Conservation (phyloP, 192 early-diverging fungal species). For the Geranomyces variabilis region DNA sequence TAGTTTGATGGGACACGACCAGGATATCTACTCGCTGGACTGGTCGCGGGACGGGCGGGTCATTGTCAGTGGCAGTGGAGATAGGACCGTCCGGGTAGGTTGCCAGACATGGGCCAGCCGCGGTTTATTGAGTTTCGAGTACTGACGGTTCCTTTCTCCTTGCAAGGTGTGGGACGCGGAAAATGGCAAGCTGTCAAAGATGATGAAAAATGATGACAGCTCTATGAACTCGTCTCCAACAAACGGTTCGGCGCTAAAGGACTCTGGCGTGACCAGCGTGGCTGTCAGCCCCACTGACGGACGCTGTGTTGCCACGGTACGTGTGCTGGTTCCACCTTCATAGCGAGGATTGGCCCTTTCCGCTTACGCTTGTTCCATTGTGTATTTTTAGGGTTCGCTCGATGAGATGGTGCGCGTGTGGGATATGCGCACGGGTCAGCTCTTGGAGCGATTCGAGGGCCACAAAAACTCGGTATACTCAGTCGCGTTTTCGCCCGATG, state of each 20-base stretch:
- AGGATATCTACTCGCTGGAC: conserved; percentile 96
- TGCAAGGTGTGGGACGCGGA: conserved; percentile 83
- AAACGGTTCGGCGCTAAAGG: conserved; percentile 62
- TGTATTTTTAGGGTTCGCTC: conserved; percentile 67
- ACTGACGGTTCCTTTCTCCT: neutral
- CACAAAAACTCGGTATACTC: conserved; percentile 96
- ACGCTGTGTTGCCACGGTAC: conserved; percentile 76
- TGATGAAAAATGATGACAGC: conserved; percentile 75
- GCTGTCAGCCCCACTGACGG: conserved; percentile 85
- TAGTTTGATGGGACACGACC: conserved; percentile 83
- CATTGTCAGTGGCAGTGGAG: conserved; percentile 80
- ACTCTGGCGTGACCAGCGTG: conserved; percentile 94
- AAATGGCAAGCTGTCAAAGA: conserved; percentile 70
- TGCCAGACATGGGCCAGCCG: too few species aligned
- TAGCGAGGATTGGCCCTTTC: neutral
- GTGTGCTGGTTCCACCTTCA: neutral
- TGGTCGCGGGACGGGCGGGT: conserved; percentile 88
- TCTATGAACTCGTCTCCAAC: conserved; percentile 11
- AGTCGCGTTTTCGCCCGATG: conserved; percentile 93
- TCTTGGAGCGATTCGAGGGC: conserved; percentile 88
- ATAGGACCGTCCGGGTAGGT: conserved; percentile 48
- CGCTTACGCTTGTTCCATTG: neutral
- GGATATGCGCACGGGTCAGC: conserved; percentile 78
- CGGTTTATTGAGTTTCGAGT: neutral
- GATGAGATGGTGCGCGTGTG: conserved; percentile 93